phyloP scores from a whole-genome alignment of 1,284 basidiomycete genomes.

The Cutaneotrichosporon dermatis region DNA sequence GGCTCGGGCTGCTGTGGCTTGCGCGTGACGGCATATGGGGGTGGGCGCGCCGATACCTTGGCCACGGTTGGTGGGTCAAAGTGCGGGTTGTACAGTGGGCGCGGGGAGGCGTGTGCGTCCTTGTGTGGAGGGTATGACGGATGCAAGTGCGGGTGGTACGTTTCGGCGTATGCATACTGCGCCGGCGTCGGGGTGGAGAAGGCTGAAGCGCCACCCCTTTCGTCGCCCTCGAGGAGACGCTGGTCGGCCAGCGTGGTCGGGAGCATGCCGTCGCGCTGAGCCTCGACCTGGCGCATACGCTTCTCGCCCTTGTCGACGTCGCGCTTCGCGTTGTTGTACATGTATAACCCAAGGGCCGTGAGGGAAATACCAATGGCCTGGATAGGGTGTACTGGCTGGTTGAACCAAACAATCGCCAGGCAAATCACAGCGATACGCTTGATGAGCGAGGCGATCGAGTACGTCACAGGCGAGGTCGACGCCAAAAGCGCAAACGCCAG shows the following conservation, averaged over 20 bases:
- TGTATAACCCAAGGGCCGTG: conserved; percentile 85
- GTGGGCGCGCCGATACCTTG: conserved; percentile 29
- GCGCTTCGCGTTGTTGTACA: conserved; percentile 92
- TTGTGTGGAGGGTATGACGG: conserved; percentile 8
- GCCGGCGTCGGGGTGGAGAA: not conserved
- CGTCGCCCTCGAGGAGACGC: conserved; percentile 31
- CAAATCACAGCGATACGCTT: conserved; percentile 98
- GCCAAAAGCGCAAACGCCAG: conserved; percentile 95
- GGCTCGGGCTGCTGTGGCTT: conserved; percentile 8
- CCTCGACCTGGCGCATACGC: conserved; percentile 73
- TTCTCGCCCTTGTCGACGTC: conserved; percentile 92
- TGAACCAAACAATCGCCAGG: conserved; percentile 96
- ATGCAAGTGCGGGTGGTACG: not conserved
- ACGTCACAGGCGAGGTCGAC: conserved; percentile 95
- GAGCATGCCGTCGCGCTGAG: conserved; percentile 53
- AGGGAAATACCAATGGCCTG: conserved; percentile 82
- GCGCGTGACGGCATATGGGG: not conserved
- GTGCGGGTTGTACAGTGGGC: conserved; percentile 27
- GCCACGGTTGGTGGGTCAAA: conserved; percentile 21
- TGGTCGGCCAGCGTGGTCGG: conserved; percentile 40
- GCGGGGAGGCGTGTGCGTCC: conserved; percentile 31
- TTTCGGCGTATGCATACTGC: not conserved
- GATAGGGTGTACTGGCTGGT: conserved; percentile 73
- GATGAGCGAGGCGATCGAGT: conserved; percentile 94
- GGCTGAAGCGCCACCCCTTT: not conserved